Percentiles rank a stretch among this genome's conserved stretches.
Evolutionary conservation across 441 rosid species (phyloP).

Genomic region (Pelargonium australe): DNA sequence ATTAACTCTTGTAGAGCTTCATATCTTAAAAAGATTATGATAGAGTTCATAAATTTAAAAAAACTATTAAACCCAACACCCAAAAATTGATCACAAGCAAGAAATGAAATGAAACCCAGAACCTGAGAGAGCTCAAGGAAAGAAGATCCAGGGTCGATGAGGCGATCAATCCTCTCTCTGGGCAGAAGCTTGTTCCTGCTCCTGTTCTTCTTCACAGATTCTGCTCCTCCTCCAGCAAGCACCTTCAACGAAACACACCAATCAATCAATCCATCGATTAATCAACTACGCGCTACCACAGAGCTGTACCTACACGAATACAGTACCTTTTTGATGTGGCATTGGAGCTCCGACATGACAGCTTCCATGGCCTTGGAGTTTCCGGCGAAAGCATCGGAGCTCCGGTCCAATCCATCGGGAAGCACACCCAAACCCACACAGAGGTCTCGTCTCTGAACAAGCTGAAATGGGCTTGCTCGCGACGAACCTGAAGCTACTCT

Average conservation of each 20-base stretch:
- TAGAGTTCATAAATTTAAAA: no score
- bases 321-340: conserved; percentile 1
- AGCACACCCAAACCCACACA: neutral
- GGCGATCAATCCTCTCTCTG: conserved; percentile 6
- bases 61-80: neutral
- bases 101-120: conserved; percentile 13
- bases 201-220: conserved; percentile 8
- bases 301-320: neutral
- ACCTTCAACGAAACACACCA: conserved; percentile 16
- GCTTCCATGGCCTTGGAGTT: conserved; percentile 9
- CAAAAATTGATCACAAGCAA: conserved; percentile 3
- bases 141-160: conserved; percentile 52
- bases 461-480: conserved; percentile 5
- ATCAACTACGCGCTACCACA: no score
- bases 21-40: no score
- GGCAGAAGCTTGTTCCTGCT: conserved; percentile 78
- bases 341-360: neutral
- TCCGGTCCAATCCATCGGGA: conserved; percentile 4
- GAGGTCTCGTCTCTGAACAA: neutral
- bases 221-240: conserved; percentile 13
- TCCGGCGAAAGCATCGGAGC: conserved; percentile 4
- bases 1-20: no score
- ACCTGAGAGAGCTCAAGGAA: conserved; percentile 97
- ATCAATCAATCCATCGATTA: neutral
- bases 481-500: conserved; percentile 2